Base-by-base conservation (phyloP, 345 rosid genomes). In the Euphorbia peplus region DNA sequence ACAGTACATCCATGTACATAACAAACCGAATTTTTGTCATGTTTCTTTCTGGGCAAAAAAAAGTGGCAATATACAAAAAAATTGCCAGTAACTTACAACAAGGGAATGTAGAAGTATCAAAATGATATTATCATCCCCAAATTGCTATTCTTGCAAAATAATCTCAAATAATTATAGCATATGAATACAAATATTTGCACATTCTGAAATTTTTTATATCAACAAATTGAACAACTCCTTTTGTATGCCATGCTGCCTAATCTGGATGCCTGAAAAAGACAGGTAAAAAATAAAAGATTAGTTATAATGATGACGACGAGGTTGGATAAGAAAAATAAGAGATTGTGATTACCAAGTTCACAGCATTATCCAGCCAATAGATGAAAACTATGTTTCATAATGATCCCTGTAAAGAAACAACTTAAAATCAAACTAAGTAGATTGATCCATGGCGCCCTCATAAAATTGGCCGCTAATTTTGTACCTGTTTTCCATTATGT, bases 381-480 rank as follows among this genome's bases (percentile, higher is more conserved):
- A 60, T 48, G 70, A 35, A 41, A 26, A 63, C 58, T 65, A 57
- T 15, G 37, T 64, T 32, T 48, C 29, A 18, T 72, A 73, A 70
- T 51, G 76, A 75, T 46, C 73, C 75, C 80, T 65, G 76, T 68
- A 60, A 61, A 67, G 24, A 19, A 66, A 47, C 47, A 63, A 7
- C 7, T 4, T 16, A 11, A 39, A 12, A 53, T 48, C 64, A 56
- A 75, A 64, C 58, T 61, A 60, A 63, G 79, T 63, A 50, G 79
- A 77, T n/a, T n/a, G n/a, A n/a, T 62, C 50, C 53, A 76, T 63
- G 83, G 84, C 73, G 69, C 28, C 67, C 75, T 70, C 56, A 80
- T 80, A 85, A 85, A 83, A 81, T 66, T 74, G 51, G 80, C 85
- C 89, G 77, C 77, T 73, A 59, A n/a, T 44, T 59, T 73, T 81